phyloP scores from a whole-genome alignment of 306 rosid genomes.

The Gastrolobium bilobum region DNA sequence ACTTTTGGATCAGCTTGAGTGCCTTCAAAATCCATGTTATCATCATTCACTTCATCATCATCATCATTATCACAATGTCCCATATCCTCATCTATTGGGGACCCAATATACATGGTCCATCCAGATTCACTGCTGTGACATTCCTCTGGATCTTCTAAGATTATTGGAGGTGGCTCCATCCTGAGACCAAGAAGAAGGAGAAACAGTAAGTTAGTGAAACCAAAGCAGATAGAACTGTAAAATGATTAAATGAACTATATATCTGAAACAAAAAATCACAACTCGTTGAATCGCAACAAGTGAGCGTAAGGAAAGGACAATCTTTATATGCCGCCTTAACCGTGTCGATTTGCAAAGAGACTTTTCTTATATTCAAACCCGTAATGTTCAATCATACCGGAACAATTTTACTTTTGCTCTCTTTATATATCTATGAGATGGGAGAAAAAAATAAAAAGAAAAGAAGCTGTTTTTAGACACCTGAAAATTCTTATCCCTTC shows the following conservation, averaged over 20 bases:
- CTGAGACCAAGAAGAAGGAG: slow-evolving; percentile 2
- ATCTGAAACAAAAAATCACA: background rate
- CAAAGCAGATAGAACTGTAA: background rate
- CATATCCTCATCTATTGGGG: slow-evolving; percentile 46
- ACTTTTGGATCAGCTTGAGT: slow-evolving; percentile 41
- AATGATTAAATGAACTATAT: background rate
- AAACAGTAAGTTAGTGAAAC: background rate
- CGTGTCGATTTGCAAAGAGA: too few species aligned
- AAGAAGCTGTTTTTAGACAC: slow-evolving; percentile 39
- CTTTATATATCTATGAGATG: slow-evolving; percentile 22
- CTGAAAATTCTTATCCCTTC: slow-evolving; percentile 47
- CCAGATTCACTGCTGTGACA: slow-evolving; percentile 90
- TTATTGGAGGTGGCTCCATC: slow-evolving; percentile 69
- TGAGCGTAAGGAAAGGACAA: too few species aligned
- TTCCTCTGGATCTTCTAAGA: slow-evolving; percentile 67
- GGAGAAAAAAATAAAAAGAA: background rate
- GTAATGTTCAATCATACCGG: too few species aligned
- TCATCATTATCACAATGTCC: background rate
- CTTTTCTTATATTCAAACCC: too few species aligned
- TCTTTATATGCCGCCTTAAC: too few species aligned
- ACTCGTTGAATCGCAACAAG: too few species aligned
- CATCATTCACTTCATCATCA: slow-evolving; percentile 13
- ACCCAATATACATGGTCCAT: slow-evolving; percentile 88
- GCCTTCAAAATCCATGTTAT: background rate
- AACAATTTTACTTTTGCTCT: too few species aligned